These are phyloP conservation scores for Pseudogymnoascus sp. DNA, from an alignment of 2,329 filamentous ascomycete species.

Conservation along the genomic window DNA sequence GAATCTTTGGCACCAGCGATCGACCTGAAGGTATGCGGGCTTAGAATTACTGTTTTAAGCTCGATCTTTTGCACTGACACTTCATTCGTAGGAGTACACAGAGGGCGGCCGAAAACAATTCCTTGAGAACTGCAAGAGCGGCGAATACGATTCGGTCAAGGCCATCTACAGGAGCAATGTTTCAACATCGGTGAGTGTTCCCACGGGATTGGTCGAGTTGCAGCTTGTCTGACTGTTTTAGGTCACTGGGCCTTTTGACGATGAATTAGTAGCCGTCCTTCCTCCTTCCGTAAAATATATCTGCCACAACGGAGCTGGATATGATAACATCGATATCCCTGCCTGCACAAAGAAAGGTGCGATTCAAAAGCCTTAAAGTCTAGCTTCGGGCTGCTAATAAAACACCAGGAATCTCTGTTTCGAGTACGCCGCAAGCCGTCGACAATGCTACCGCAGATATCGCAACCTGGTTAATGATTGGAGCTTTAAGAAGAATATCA, in stretches of 20 bases:
- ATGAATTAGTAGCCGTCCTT: slow-evolving; percentile 52
- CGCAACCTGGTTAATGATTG: slow-evolving; percentile 68
- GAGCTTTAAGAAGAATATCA: slow-evolving; percentile 64
- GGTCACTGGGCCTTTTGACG: slow-evolving; percentile 61
- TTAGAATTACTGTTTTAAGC: neutral
- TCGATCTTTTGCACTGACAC: neutral
- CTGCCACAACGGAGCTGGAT: slow-evolving; percentile 63
- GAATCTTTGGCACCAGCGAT: slow-evolving; percentile 11
- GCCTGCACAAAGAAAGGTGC: slow-evolving; percentile 48
- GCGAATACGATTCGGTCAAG: slow-evolving; percentile 53
- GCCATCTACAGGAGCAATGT: slow-evolving; percentile 64
- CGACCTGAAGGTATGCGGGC: slow-evolving; percentile 4
- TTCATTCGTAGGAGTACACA: slow-evolving; percentile 15
- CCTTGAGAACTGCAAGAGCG: slow-evolving; percentile 54
- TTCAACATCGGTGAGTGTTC: slow-evolving; percentile 40
- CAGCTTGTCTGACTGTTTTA: slow-evolving; percentile 6
- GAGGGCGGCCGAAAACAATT: slow-evolving; percentile 56
- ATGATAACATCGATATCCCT: slow-evolving; percentile 67
- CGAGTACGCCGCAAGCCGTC: slow-evolving; percentile 66
- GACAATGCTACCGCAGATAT: slow-evolving; percentile 74
- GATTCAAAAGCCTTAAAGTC: slow-evolving; percentile 39
- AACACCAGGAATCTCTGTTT: slow-evolving; percentile 47
- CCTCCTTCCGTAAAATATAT: slow-evolving; percentile 45
- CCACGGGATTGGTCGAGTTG: neutral
- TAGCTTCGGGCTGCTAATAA: neutral